A percentile compares a stretch with the other conserved stretches of the same genome.
Conservation (phyloP, 2,329 filamentous ascomycete species). For the Dothiorella sarmentorum region DNA sequence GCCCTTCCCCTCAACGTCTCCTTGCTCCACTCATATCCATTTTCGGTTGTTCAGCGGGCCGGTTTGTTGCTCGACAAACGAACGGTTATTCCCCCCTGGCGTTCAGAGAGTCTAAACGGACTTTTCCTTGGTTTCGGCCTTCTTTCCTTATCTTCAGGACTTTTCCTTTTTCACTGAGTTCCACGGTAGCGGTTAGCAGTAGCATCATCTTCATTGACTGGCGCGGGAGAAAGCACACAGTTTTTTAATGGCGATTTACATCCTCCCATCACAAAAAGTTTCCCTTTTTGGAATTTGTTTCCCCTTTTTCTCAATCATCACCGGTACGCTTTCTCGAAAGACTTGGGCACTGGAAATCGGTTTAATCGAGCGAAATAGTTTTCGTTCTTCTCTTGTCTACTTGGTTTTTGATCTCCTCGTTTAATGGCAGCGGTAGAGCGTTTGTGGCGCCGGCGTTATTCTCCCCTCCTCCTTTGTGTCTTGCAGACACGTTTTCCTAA, state of each 20-base stretch:
- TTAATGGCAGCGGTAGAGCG: constrained; percentile 2
- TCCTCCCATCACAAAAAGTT: constrained; percentile 1
- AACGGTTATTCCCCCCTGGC: neutral
- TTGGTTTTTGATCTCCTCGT: neutral
- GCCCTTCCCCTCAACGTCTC: neutral
- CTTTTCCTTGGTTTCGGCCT: neutral
- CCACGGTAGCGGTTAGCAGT: no score
- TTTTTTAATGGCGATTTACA: constrained; percentile 5
- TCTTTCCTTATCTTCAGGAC: neutral
- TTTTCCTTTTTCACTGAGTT: neutral
- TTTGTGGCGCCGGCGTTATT: neutral
- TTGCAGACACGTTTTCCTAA: neutral
- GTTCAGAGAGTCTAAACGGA: neutral
- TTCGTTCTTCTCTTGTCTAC: neutral
- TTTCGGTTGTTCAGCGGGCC: neutral
- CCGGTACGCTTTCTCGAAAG: neutral
- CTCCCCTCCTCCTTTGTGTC: neutral
- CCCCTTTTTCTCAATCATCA: neutral
- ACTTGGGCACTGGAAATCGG: neutral
- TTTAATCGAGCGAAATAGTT: neutral
- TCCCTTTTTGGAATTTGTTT: neutral
- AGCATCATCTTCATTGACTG: neutral
- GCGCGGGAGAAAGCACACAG: neutral
- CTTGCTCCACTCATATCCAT: neutral
- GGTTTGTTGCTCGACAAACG: neutral